These are phyloP conservation scores for Cunninghamia lanceolata DNA, from an alignment of 75 land plant species.

Conservation along the genomic window DNA sequence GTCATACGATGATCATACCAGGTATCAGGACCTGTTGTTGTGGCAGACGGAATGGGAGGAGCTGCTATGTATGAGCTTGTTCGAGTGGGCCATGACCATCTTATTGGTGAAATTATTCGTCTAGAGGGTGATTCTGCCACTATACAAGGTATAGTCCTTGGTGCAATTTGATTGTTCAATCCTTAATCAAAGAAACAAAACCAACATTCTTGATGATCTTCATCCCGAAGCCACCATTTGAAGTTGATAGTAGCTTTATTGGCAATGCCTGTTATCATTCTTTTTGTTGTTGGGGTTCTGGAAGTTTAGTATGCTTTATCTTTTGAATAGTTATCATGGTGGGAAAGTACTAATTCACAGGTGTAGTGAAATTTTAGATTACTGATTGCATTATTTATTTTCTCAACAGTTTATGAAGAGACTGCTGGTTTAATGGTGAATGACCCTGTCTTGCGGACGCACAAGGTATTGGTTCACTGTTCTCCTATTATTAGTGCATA, in stretches of 20 bases:
- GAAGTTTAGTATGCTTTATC: neutral
- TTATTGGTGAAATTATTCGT: constrained; percentile 97
- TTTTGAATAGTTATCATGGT: neutral
- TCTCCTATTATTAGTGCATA: neutral
- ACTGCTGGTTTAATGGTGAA: constrained; percentile 98
- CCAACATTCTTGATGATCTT: neutral
- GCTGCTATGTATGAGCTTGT: constrained; percentile 99
- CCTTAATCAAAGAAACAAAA: neutral
- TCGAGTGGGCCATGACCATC: constrained; percentile 97
- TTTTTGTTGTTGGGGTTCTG: neutral
- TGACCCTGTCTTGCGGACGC: constrained; percentile 96
- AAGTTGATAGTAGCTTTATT: neutral
- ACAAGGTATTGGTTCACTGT: constrained; percentile 52
- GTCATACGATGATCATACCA: constrained; percentile 15
- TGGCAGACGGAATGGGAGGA: constrained; percentile 99
- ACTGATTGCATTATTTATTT: neutral
- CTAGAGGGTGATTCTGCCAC: constrained; percentile 99
- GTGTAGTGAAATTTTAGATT: neutral
- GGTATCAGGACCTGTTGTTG: constrained; percentile 99
- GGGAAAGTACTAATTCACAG: neutral
- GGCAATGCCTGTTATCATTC: neutral
- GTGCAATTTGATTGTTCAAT: neutral
- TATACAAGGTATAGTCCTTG: constrained; percentile 71
- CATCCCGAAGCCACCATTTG: neutral
- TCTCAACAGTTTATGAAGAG: constrained; percentile 88